Percentiles rank a stretch among this genome's conserved stretches.
Conservation (phyloP, 2,329 filamentous ascomycete species). For the Aspergillus bombycis region DNA sequence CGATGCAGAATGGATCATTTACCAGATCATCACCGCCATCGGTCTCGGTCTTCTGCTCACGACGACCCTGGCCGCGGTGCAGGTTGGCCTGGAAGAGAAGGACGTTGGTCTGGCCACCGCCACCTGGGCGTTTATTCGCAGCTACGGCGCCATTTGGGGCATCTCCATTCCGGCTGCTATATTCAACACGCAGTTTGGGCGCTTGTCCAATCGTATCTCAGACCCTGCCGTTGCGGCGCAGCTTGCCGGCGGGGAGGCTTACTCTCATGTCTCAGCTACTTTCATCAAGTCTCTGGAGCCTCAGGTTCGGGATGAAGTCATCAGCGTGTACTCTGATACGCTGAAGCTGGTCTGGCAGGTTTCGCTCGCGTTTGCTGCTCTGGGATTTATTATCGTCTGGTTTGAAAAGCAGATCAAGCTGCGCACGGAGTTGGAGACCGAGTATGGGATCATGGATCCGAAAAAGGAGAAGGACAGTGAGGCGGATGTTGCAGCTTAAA, state of each 20-base stretch:
- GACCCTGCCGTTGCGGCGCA: conserved; percentile 12
- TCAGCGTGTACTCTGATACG: conserved; percentile 36
- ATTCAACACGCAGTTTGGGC: conserved; percentile 32
- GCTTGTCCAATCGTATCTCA: conserved; percentile 17
- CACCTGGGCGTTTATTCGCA: conserved; percentile 34
- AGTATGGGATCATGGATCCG: neutral
- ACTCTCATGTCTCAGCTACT: conserved; percentile 21
- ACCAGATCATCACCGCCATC: conserved; percentile 31
- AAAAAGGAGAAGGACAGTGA: neutral
- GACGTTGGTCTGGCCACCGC: conserved; percentile 32
- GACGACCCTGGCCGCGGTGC: conserved; percentile 31
- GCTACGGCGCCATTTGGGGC: conserved; percentile 37
- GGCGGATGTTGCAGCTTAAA: neutral
- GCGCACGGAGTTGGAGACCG: conserved; percentile 6
- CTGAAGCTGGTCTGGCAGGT: conserved; percentile 35
- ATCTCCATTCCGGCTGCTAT: conserved; percentile 32
- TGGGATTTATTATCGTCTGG: conserved; percentile 39
- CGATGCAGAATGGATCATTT: conserved; percentile 32
- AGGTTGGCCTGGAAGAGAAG: conserved; percentile 31
- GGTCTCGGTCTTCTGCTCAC: conserved; percentile 34
- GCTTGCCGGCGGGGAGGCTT: conserved; percentile 27
- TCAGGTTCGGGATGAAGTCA: conserved; percentile 28
- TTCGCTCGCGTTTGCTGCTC: conserved; percentile 23
- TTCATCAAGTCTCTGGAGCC: conserved; percentile 5
- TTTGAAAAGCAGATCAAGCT: conserved; percentile 36